Conservation (phyloP, 768 basidiomycete genomes). For the Neoboletus brunneissimus region DNA sequence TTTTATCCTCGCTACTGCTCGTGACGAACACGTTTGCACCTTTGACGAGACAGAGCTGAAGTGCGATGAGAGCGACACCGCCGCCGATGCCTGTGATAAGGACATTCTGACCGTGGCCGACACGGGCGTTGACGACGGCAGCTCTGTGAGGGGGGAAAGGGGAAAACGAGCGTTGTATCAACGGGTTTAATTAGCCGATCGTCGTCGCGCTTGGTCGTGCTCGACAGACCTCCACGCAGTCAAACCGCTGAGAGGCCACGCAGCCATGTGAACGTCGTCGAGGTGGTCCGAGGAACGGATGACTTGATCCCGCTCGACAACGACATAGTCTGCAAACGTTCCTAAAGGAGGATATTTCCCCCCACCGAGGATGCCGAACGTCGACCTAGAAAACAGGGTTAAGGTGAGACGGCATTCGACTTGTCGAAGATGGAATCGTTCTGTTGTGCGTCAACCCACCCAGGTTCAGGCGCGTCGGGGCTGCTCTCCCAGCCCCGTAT, state of each 20-base stretch:
- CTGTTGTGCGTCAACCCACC: constrained; percentile 37
- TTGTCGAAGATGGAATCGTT: background rate
- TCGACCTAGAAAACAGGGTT: constrained; percentile 22
- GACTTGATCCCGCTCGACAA: constrained; percentile 68
- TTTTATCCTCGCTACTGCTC: constrained; percentile 66
- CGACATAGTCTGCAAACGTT: constrained; percentile 74
- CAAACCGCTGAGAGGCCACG: constrained; percentile 74
- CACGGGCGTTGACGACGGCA: constrained; percentile 59
- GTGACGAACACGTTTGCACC: constrained; percentile 85
- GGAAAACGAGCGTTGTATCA: background rate
- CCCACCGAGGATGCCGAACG: constrained; percentile 70
- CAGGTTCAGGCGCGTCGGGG: constrained; percentile 62
- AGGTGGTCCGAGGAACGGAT: constrained; percentile 65
- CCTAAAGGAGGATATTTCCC: constrained; percentile 53
- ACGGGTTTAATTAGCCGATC: background rate
- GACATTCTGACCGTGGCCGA: constrained; percentile 63
- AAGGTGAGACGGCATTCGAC: background rate
- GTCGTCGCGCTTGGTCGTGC: background rate
- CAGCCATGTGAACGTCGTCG: constrained; percentile 63
- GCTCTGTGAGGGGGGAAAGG: constrained; percentile 45
- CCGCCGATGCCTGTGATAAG: constrained; percentile 83
- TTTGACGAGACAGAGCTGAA: constrained; percentile 72
- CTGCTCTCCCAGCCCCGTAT: constrained; percentile 72
- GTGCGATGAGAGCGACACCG: constrained; percentile 73
- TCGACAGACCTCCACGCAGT: constrained; percentile 77